These are phyloP conservation scores for Patellifolia procumbens DNA, from an alignment of 179 eudicot species.

Conservation along the genomic window DNA sequence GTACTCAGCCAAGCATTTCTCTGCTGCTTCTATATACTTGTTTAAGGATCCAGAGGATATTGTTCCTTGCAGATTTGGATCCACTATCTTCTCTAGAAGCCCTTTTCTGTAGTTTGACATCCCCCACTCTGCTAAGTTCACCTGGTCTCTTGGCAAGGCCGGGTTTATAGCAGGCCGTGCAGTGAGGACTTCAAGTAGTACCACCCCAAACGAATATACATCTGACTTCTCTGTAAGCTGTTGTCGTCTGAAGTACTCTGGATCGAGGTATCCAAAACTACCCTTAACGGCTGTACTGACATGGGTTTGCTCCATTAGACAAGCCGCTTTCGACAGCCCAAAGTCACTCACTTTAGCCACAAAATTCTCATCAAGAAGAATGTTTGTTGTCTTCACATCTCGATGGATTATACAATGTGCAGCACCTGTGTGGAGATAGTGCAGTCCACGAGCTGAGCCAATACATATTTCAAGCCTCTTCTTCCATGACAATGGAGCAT, in stretches of 20 bases:
- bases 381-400: conserved; percentile 89
- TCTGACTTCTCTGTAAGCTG: conserved; percentile 90
- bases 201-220: conserved; percentile 89
- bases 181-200: conserved; percentile 73
- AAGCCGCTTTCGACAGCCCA: conserved; percentile 77
- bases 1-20: conserved; percentile 84
- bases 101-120: conserved; percentile 70
- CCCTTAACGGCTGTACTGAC: conserved; percentile 95
- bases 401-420: conserved; percentile 88
- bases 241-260: conserved; percentile 85
- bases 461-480: conserved; percentile 89
- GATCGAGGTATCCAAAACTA: conserved; percentile 86
- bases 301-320: conserved; percentile 80
- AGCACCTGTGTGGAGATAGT: conserved; percentile 93
- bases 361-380: conserved; percentile 71
- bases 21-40: conserved; percentile 85
- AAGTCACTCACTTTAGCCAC: conserved; percentile 90
- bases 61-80: conserved; percentile 55
- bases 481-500: conserved; percentile 59
- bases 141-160: conserved; percentile 71
- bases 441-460: conserved; percentile 85
- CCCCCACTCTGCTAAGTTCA: conserved; percentile 93
- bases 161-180: conserved; percentile 91
- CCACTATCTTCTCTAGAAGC: conserved; percentile 54
- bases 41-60: conserved; percentile 50